Base-by-base conservation (phyloP, 345 rosid genomes). In the Tarenaya hassleriana region DNA sequence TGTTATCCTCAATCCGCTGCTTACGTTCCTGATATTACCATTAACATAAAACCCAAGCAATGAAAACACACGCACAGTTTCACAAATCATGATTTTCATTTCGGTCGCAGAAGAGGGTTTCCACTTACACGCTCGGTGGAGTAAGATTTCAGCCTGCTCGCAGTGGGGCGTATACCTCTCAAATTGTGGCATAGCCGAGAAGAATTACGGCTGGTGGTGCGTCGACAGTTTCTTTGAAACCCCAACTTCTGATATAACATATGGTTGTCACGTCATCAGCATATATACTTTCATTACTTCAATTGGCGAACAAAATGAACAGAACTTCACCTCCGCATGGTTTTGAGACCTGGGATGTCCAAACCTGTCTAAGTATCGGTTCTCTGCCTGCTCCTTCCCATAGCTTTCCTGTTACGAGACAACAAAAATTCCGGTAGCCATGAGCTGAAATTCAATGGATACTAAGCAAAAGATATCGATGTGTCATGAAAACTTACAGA, bases 11-110 rank as follows among this genome's bases (percentile, higher is more conserved):
- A 56, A 75, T 72, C 34, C 58, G 40, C 50, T 44, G 40, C 75
- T 62, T 77, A 18, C 84, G 77, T 52, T 51, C 46, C 80, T 77
- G 75, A 46, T 14, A 29, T 17, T 2, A 24, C 3, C 29, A 24
- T 2, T 24, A 45, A 20, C 19, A 12, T 4, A 31, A 16, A 65
- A 35, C 41, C 27, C 17, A 38, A 18, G 32, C 17, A 49, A 34
- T 41, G 51, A 38, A 41, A 51, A 31, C n/a, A 31, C 41, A 29
- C 35, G 43, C 37, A 37, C 1, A 8, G 1, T 9, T 50, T 20
- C 56, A 34, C 12, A 48, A 47, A 59, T 17, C 46, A 44, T 31
- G 49, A 46, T 45, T 8, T 16, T 42, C 12, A 31, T 10, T 48
- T 48, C 10, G 16, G 7, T 39, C 38, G 16, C 20, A 44, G 21